These are phyloP conservation scores for Eutrema japonicum DNA, from an alignment of 345 rosid species.

Conservation along the genomic window DNA sequence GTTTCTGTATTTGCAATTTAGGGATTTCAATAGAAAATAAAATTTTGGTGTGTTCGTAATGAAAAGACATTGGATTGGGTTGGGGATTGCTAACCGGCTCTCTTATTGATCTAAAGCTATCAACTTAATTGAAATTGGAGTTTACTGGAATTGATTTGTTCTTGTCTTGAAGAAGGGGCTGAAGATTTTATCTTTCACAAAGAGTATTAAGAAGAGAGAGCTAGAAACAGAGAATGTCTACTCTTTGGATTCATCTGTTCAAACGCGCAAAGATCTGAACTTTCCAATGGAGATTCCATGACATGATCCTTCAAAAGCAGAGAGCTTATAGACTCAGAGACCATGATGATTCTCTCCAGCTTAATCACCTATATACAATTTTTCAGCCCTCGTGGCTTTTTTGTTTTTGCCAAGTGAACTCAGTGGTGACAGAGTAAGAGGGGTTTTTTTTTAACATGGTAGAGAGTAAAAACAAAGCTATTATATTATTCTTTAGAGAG, in stretches of 20 bases:
- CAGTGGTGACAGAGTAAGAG: neutral
- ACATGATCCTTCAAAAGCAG: neutral
- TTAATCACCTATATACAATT: constrained; percentile 31
- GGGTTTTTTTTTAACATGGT: constrained; percentile 2
- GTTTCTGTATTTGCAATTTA: rapidly evolving
- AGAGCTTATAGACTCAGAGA: neutral
- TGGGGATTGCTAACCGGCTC: too few species aligned
- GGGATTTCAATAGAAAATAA: rapidly evolving
- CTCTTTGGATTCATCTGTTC: constrained; percentile 35
- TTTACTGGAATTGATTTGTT: constrained; percentile 3
- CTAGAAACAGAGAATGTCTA: constrained; percentile 31
- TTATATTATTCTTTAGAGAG: constrained; percentile 10
- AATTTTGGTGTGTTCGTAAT: too few species aligned
- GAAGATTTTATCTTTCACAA: constrained; percentile 34
- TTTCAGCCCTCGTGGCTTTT: constrained; percentile 8
- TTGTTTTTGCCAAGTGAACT: too few species aligned
- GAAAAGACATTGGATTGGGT: too few species aligned
- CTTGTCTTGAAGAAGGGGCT: constrained; percentile 74
- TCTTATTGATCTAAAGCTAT: neutral
- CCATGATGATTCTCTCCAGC: neutral
- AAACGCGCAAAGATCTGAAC: constrained; percentile 37
- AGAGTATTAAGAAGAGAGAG: constrained; percentile 60
- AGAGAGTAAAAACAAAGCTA: neutral
- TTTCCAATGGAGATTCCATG: constrained; percentile 12
- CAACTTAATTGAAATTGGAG: neutral